A percentile compares a stretch with the other conserved stretches of the same genome.
Conservation (phyloP, 352 stramenopile species). For the Phytophthora pisi region DNA sequence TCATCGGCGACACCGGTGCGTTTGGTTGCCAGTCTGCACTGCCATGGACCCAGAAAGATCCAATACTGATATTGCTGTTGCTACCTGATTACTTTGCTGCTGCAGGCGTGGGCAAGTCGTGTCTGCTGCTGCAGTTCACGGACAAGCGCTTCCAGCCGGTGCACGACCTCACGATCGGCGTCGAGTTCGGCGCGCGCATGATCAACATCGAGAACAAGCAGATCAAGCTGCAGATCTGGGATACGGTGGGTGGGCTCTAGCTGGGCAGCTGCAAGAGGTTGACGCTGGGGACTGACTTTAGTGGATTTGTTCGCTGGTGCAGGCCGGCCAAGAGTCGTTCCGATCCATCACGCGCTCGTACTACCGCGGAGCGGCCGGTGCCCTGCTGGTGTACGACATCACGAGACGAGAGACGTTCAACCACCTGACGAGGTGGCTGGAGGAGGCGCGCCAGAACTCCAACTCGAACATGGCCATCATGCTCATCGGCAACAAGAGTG, state of each 20-base stretch:
- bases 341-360: conserved; percentile 99
- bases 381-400: conserved; percentile 99
- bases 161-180: conserved; percentile 99
- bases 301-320: conserved; percentile 49
- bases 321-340: conserved; percentile 99
- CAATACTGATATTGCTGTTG: background rate
- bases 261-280: background rate
- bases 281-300: background rate
- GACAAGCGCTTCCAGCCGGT: conserved; percentile 99
- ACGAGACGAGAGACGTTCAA: conserved; percentile 99
- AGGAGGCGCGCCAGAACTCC: conserved; percentile 98
- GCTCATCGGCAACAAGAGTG: conserved; percentile 99
- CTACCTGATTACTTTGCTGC: conserved; percentile 1
- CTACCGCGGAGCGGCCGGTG: conserved; percentile 97
- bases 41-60: background rate
- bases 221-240: conserved; percentile 99
- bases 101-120: conserved; percentile 99
- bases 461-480: conserved; percentile 99
- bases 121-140: conserved; percentile 99
- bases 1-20: conserved; percentile 98
- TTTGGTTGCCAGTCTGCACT: background rate
- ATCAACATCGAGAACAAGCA: conserved; percentile 99
- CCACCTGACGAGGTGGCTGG: conserved; percentile 97
- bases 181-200: conserved; percentile 99
- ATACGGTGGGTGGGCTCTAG: conserved; percentile 72